These are phyloP conservation scores for Quillaja saponaria DNA, from an alignment of 306 rosid species.

Conservation along the genomic window DNA sequence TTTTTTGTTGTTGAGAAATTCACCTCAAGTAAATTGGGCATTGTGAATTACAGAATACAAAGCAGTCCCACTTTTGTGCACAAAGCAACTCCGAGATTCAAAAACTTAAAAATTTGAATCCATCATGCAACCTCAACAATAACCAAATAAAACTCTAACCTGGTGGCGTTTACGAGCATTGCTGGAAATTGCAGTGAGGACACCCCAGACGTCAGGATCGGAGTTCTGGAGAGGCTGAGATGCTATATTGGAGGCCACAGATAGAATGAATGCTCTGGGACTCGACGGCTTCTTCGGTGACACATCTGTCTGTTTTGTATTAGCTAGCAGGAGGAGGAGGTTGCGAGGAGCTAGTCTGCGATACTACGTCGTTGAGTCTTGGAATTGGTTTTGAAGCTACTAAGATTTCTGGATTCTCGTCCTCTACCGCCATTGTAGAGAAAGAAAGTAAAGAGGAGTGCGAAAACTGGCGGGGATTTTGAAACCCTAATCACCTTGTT, in stretches of 20 bases:
- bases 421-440: conserved; percentile 43
- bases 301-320: neutral
- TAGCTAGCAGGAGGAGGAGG: neutral
- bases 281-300: conserved; percentile 13
- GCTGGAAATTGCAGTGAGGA: conserved; percentile 87
- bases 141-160: conserved; percentile 30
- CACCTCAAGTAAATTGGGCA: no score
- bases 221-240: conserved; percentile 68
- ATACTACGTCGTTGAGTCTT: neutral
- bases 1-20: no score
- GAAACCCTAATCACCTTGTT: conserved; percentile 53
- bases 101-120: no score
- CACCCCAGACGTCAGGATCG: conserved; percentile 80
- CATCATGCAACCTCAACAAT: neutral
- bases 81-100: no score
- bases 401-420: conserved; percentile 18
- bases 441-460: neutral
- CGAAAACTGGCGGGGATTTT: conserved; percentile 43
- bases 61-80: no score
- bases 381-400: neutral
- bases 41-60: no score
- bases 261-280: conserved; percentile 52
- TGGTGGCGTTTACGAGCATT: conserved; percentile 80
- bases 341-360: conserved; percentile 8
- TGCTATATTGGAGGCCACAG: conserved; percentile 68